These are phyloP conservation scores for Fusarium sterilihyphosum DNA, from an alignment of 2,329 filamentous ascomycete genomes.

Conservation along the genomic window DNA sequence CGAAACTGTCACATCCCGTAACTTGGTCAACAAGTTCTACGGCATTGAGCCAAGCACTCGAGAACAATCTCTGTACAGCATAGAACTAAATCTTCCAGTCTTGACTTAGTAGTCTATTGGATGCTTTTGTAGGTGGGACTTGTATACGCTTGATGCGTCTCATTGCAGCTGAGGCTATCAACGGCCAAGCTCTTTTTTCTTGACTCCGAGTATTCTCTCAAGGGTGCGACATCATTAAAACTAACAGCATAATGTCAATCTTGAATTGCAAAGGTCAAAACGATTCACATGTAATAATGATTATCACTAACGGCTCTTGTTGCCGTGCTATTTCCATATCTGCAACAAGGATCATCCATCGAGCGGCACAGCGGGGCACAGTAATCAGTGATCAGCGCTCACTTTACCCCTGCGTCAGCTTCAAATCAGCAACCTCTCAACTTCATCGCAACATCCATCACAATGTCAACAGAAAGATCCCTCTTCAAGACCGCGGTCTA, in stretches of 20 bases:
- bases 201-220: not conserved
- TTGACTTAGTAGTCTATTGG: not conserved
- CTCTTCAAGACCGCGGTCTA: not conserved
- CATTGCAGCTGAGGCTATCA: not conserved
- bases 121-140: not conserved
- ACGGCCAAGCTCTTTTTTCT: not conserved
- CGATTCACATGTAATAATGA: not conserved
- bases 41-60: not conserved
- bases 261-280: not conserved
- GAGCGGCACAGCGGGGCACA: not conserved
- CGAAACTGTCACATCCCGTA: not conserved
- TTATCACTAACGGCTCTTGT: not conserved
- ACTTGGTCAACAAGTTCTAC: not conserved
- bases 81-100: not conserved
- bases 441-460: not conserved
- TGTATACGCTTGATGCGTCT: not conserved
- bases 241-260: no score
- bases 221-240: not conserved
- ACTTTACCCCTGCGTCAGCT: not conserved
- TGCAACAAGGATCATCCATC: slow-evolving; percentile 22
- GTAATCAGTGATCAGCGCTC: slow-evolving; percentile 8
- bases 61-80: not conserved
- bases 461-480: slow-evolving; percentile 2
- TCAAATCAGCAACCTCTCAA: not conserved
- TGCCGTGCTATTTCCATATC: slow-evolving; percentile 1